Conservation (phyloP, 177 flowering plant species). For the Vitis hybrid region DNA sequence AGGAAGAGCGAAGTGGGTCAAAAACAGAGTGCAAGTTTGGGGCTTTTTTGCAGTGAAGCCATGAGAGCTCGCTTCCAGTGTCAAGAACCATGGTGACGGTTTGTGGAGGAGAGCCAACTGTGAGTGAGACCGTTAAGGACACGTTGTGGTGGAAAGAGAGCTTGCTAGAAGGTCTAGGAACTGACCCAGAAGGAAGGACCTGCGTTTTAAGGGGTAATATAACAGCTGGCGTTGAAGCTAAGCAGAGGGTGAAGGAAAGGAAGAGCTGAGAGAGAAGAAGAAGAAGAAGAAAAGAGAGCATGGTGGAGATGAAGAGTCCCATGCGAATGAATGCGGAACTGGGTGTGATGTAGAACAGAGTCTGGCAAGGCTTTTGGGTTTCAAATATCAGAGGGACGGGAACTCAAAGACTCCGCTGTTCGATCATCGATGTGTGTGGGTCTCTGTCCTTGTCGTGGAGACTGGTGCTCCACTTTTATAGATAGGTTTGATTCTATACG, state of each 20-base stretch:
- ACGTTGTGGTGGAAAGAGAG: constrained; percentile 69
- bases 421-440: no score
- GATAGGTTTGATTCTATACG: no score
- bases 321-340: neutral
- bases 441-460: no score
- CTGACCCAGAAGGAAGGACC: constrained; percentile 16
- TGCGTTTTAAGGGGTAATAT: constrained; percentile 57
- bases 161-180: constrained; percentile 34
- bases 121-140: constrained; percentile 55
- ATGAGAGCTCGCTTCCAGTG: constrained; percentile 91
- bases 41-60: constrained; percentile 60
- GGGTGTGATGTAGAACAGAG: no score
- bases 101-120: constrained; percentile 84
- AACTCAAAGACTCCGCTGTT: no score
- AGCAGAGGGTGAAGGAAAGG: constrained; percentile 2
- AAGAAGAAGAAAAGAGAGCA: constrained; percentile 17
- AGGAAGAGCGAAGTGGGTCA: constrained; percentile 52
- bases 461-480: no score
- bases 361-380: neutral
- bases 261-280: neutral
- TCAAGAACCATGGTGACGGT: constrained; percentile 76
- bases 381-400: neutral
- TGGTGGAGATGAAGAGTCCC: neutral
- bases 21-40: constrained; percentile 28
- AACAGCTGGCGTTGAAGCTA: constrained; percentile 18